Conservation (phyloP, 2,329 filamentous ascomycete genomes). For the Fusarium sp. region DNA sequence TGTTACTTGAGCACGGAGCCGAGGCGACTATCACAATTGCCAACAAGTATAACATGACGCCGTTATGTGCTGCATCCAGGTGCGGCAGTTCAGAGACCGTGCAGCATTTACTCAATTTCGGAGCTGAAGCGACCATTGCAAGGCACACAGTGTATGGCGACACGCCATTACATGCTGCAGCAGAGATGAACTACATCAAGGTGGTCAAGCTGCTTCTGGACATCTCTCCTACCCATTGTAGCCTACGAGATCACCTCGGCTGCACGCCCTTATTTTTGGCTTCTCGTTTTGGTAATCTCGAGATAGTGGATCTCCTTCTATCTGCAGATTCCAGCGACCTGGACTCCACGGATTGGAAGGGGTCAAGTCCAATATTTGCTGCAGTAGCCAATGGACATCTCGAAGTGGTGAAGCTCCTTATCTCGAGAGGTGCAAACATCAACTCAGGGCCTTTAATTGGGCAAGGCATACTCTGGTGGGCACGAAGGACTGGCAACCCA, state of each 20-base stretch:
- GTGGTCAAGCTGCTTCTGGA: rapidly evolving
- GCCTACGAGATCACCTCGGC: rapidly evolving
- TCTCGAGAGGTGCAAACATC: rapidly evolving
- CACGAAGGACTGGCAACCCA: rapidly evolving
- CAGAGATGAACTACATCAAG: rapidly evolving
- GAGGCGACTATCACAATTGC: no score
- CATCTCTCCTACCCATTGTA: rapidly evolving
- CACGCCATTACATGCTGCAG: rapidly evolving
- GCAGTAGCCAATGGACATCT: neutral
- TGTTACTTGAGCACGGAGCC: no score
- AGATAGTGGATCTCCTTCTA: rapidly evolving
- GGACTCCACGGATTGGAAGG: neutral
- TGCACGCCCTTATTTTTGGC: rapidly evolving
- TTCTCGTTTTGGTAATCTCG: neutral
- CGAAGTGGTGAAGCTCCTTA: neutral
- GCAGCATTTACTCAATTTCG: neutral
- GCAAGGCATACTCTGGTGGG: neutral
- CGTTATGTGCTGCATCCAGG: no score
- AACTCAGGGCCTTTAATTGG: neutral
- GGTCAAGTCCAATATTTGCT: rapidly evolving
- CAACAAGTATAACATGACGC: no score
- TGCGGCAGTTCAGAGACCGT: no score
- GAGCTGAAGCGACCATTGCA: neutral
- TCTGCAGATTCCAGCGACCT: rapidly evolving
- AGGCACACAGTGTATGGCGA: rapidly evolving